A percentile compares a stretch with the other conserved stretches of the same genome.
These are phyloP conservation scores for Fraxinus quadrangulata DNA, from an alignment of 257 asterid species.

Conservation along the genomic window DNA sequence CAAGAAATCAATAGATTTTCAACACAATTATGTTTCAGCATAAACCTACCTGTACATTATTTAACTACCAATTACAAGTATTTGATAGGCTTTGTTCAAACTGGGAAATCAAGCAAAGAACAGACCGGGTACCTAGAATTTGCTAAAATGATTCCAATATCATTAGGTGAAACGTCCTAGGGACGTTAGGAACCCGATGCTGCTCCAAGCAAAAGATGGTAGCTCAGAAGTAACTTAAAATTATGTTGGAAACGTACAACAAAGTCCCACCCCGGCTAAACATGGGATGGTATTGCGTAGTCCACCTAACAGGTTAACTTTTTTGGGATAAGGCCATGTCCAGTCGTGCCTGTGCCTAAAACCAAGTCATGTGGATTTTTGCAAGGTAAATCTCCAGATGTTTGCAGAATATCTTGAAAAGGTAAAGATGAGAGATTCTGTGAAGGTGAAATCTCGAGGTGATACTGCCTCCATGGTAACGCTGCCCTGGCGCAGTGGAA, in stretches of 20 bases:
- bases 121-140: not conserved
- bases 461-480: not conserved
- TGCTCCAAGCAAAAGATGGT: not conserved
- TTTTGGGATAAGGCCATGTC: not conserved
- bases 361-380: not conserved
- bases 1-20: not conserved
- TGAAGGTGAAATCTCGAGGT: not conserved
- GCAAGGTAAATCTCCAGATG: not conserved
- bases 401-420: not conserved
- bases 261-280: not conserved
- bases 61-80: not conserved
- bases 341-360: not conserved
- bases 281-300: not conserved
- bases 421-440: not conserved
- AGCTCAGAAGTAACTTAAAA: not conserved
- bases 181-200: not conserved
- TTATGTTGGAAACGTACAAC: not conserved
- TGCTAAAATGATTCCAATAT: not conserved
- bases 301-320: not conserved
- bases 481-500: not conserved
- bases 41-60: not conserved
- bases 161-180: not conserved
- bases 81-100: not conserved
- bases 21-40: not conserved
- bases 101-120: not conserved